phyloP scores from a whole-genome alignment of 2,329 filamentous ascomycete genomes.

The Colletotrichum eremochloae region DNA sequence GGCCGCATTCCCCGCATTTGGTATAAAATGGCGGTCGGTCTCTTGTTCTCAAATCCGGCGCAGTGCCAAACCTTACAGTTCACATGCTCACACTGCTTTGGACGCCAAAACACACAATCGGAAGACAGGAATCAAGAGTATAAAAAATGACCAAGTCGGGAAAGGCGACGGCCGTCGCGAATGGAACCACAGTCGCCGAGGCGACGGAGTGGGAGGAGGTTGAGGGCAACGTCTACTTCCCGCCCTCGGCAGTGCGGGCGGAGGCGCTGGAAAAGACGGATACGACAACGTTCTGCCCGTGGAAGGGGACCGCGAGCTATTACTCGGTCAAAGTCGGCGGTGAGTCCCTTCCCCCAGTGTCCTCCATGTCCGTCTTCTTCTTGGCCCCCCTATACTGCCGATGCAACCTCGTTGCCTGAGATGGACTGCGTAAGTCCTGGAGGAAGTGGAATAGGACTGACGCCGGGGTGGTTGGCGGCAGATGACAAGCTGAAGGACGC shows the following conservation, averaged over 20 bases:
- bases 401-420: neutral
- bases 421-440: neutral
- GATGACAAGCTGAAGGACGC: conserved; percentile 64
- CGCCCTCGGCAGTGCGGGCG: conserved; percentile 59
- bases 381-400: neutral
- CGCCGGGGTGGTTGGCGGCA: conserved; percentile 41
- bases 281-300: conserved; percentile 64
- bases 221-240: conserved; percentile 71
- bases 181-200: conserved; percentile 64
- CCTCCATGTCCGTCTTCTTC: neutral
- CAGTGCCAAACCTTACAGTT: neutral
- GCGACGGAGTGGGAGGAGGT: conserved; percentile 65
- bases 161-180: conserved; percentile 59
- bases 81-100: too few species aligned
- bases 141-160: conserved; percentile 45
- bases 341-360: conserved; percentile 42
- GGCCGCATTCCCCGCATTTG: conserved; percentile 20
- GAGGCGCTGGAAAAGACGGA: conserved; percentile 59
- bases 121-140: neutral
- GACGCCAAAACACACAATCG: neutral
- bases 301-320: conserved; percentile 71
- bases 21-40: neutral
- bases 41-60: neutral
- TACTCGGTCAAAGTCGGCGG: conserved; percentile 66
- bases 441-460: neutral